Evolutionary conservation across 495 filamentous ascomycete genomes (phyloP).

Genomic region (Lepidopterella palustris): DNA sequence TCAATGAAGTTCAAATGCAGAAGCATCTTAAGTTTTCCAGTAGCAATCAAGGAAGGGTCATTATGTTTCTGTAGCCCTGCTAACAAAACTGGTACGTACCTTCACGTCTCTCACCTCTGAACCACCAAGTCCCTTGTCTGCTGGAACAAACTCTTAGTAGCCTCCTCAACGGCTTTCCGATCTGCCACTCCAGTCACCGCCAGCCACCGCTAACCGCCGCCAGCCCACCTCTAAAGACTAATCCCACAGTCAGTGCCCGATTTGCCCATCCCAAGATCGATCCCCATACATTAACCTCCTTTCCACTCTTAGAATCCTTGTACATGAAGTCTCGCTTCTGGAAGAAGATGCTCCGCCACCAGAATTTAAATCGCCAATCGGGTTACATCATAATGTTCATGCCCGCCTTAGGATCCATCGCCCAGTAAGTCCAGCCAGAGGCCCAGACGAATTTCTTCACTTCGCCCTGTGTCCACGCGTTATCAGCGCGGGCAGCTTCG

Average conservation of each 20-base stretch:
- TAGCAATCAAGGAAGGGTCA: neutral
- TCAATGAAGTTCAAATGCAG: too few relatives aligned
- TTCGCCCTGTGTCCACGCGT: conserved; percentile 23
- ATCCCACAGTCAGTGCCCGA: neutral
- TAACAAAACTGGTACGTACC: neutral
- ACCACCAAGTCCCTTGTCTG: neutral
- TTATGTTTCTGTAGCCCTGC: neutral
- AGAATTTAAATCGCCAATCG: conserved; percentile 31
- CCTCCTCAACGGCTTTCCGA: neutral
- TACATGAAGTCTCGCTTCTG: conserved; percentile 13
- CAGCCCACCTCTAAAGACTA: neutral
- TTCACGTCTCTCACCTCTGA: neutral
- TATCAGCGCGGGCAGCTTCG: conserved; percentile 16
- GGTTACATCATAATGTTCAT: conserved; percentile 35
- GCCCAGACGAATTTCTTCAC: conserved; percentile 28
- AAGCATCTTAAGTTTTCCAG: too few relatives aligned
- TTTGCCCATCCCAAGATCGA: neutral
- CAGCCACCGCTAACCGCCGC: neutral
- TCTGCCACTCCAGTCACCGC: neutral
- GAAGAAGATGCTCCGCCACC: conserved; percentile 29
- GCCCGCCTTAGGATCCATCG: conserved; percentile 30
- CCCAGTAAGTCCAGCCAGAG: conserved; percentile 30
- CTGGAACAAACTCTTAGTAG: neutral
- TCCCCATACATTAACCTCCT: neutral
- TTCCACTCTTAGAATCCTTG: conserved; percentile 7